Evolutionary conservation across 2,329 filamentous ascomycete species (phyloP), one percentile per base, ranked within the genome.

Genomic region (Ceratocystis eucalypticola): DNA sequence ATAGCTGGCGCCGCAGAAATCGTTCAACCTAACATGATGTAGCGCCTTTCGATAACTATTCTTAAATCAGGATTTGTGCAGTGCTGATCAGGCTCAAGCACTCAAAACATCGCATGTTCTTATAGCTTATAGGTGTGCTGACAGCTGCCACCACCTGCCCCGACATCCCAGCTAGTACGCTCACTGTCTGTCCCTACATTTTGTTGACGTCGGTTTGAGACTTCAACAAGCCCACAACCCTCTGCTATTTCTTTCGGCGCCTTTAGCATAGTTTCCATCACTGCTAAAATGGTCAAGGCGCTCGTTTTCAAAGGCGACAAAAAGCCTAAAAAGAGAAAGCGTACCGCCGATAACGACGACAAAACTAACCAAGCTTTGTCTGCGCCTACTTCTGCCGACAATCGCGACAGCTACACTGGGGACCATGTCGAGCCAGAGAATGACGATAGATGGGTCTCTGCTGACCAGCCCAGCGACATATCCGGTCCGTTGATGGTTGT

Each of bases 231-330:
- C 37, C 12, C 37, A 41, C 37, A 41, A 41, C 22, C 22, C 10
- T 53, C 6, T 12, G 22, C 48, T 22, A 6, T 22, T 20, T 25
- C 48, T 53, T 6, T 22, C n/a, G 25, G 3, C n/a, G n/a, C 12
- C 8, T 53, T 22, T 53, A 10, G 48, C n/a, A 53, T 10, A 20
- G 7, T 12, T 41, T 41, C 8, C n/a, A 22, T 53, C n/a, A 53
- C 7, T 25, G 48, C 48, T 25, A 53, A 15, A 69, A 94, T 94
- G 89, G 87, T 96, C 71, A 96, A 96, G 75, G 87, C 93, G 61
- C 83, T 99, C 67, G 81, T 85, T 62, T 99, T 99, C 82, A 99
- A 99, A 78, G 94, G 94, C 80, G 94, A 99, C 78, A 96, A 95
- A 77, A 94, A 94, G 78, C 78, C 84, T 68, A 96, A 94, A 77